phyloP scores from a whole-genome alignment of 1,139 yeast genomes.

The Meyerozyma athensensis region DNA sequence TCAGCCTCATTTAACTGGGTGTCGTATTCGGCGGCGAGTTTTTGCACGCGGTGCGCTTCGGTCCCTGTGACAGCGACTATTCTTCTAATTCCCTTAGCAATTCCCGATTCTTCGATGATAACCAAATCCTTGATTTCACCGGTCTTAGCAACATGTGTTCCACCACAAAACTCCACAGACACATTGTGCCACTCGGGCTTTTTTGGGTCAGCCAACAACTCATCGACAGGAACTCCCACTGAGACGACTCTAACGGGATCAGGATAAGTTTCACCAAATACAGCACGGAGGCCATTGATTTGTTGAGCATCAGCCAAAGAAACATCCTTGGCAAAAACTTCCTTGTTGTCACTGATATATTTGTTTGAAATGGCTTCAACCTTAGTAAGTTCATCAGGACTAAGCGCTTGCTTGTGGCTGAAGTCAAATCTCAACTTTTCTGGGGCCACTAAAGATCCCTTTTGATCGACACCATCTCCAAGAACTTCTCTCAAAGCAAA shows the following conservation, averaged over 20 bases:
- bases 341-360: conserved; percentile 63
- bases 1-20: conserved; percentile 55
- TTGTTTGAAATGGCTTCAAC: conserved; percentile 75
- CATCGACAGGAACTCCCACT: conserved; percentile 87
- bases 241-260: conserved; percentile 98
- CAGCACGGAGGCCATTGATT: conserved; percentile 89
- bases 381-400: conserved; percentile 62
- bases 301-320: conserved; percentile 64
- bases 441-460: conserved; percentile 93
- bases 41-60: conserved; percentile 86
- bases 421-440: conserved; percentile 96
- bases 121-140: conserved; percentile 91
- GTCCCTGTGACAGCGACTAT: conserved; percentile 94
- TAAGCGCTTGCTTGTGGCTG: conserved; percentile 80
- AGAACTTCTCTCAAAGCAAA: conserved; percentile 80
- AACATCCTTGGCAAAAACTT: conserved; percentile 82
- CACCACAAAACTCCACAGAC: conserved; percentile 97
- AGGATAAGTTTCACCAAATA: conserved; percentile 97
- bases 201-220: conserved; percentile 63
- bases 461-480: conserved; percentile 89
- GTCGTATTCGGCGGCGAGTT: conserved; percentile 69
- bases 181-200: conserved; percentile 69
- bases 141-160: conserved; percentile 91
- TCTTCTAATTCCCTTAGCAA: conserved; percentile 98
- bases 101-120: conserved; percentile 90